phyloP scores from a whole-genome alignment of 148 eudicot genomes.

The Selenicereus undatus region DNA sequence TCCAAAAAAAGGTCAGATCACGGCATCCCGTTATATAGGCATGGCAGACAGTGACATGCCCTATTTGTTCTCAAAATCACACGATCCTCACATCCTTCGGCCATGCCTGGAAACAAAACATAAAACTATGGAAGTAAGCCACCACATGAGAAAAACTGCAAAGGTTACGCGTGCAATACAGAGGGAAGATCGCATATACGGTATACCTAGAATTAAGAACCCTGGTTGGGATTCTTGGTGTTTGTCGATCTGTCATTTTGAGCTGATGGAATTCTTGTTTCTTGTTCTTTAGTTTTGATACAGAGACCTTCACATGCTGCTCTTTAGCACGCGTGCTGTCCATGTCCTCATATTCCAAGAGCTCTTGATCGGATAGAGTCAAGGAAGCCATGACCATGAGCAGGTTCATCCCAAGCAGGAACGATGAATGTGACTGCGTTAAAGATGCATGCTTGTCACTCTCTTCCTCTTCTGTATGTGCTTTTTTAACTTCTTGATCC shows the following conservation, averaged over 20 bases:
- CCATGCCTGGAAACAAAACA: slow-evolving; percentile 33
- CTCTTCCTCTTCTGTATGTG: slow-evolving; percentile 12
- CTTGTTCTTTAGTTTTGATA: slow-evolving; percentile 20
- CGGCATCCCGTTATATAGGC: neutral
- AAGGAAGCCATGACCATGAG: slow-evolving; percentile 34
- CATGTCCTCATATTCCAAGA: slow-evolving; percentile 28
- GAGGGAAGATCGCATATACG: neutral
- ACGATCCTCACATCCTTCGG: slow-evolving; percentile 35
- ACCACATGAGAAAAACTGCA: neutral
- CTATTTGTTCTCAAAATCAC: neutral
- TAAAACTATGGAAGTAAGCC: neutral
- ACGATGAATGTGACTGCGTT: slow-evolving; percentile 13
- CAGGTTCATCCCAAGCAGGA: slow-evolving; percentile 36
- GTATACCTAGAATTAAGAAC: slow-evolving; percentile 42
- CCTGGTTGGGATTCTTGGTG: slow-evolving; percentile 26
- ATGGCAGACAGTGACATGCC: neutral
- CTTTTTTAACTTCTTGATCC: slow-evolving; percentile 11
- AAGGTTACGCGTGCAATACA: neutral
- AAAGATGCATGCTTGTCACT: slow-evolving; percentile 4
- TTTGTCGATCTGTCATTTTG: slow-evolving; percentile 23
- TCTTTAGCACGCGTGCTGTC: slow-evolving; percentile 19
- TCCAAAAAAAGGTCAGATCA: neutral
- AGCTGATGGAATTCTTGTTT: slow-evolving; percentile 27
- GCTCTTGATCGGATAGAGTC: slow-evolving; percentile 32
- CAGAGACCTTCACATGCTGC: slow-evolving; percentile 18